phyloP scores from a whole-genome alignment of 371 early-diverging fungal genomes.

The Circinella minor region DNA sequence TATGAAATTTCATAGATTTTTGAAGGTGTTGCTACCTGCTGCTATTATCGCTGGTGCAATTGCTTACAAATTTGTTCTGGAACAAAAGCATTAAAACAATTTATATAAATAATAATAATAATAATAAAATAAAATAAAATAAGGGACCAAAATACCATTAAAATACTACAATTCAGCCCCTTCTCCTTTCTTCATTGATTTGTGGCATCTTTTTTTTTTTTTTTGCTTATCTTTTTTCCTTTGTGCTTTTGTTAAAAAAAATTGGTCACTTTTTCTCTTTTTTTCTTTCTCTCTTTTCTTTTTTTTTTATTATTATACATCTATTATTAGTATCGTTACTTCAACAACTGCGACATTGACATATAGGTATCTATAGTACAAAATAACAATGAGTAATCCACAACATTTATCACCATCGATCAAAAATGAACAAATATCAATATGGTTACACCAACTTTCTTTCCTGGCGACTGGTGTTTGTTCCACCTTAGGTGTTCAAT shows the following conservation, averaged over 20 bases:
- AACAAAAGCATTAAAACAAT: conserved; percentile 28
- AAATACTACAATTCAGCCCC: not conserved
- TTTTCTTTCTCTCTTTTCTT: not conserved
- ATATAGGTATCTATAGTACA: no score
- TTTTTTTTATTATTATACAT: not conserved
- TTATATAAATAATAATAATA: not conserved
- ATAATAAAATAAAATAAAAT: no score
- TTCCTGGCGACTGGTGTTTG: conserved; percentile 64
- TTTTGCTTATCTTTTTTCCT: not conserved
- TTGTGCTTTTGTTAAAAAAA: not conserved
- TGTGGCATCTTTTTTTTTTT: not conserved
- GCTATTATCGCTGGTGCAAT: conserved; percentile 35
- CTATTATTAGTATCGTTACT: no score
- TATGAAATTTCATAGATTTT: conserved; percentile 18
- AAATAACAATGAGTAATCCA: not conserved
- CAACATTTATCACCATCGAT: not conserved
- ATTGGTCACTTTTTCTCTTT: not conserved
- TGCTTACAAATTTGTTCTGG: conserved; percentile 49
- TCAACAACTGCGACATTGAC: no score
- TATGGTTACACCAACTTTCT: conserved; percentile 44
- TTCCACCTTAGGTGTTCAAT: conserved; percentile 63
- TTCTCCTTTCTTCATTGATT: not conserved
- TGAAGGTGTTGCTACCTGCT: conserved; percentile 35
- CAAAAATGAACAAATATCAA: not conserved
- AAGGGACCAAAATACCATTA: no score